Evolutionary conservation across 129 eudicot genomes (phyloP).

Genomic region (Cynara cardunculus): DNA sequence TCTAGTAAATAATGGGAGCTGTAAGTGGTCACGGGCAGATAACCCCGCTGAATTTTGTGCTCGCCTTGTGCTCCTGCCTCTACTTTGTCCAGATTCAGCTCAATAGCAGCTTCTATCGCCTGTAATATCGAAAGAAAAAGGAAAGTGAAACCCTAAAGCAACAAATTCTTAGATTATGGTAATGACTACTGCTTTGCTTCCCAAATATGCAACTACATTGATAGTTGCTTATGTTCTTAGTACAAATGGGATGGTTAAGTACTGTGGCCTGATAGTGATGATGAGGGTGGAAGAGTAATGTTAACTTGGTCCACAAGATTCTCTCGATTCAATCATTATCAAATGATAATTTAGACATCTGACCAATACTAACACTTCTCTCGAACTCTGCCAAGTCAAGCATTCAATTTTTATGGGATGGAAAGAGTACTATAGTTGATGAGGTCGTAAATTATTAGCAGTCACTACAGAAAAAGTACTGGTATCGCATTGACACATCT

Average conservation of each 20-base stretch:
- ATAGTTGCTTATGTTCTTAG: too few relatives aligned
- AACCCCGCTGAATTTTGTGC: slow-evolving; percentile 94
- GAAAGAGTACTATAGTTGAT: neutral
- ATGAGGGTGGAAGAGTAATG: neutral
- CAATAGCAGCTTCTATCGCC: slow-evolving; percentile 99
- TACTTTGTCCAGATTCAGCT: slow-evolving; percentile 76
- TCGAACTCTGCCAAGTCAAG: neutral
- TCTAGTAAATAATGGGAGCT: slow-evolving; percentile 88
- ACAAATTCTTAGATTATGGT: neutral
- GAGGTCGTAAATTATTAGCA: neutral
- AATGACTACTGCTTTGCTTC: neutral
- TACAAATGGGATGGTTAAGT: too few relatives aligned
- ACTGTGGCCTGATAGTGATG: neutral
- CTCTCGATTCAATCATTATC: neutral
- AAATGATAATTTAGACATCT: neutral
- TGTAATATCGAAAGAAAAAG: slow-evolving; percentile 13
- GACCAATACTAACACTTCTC: neutral
- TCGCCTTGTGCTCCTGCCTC: slow-evolving; percentile 99
- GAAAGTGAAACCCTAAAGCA: neutral
- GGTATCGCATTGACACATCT: neutral
- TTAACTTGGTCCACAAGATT: neutral
- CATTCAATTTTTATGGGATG: neutral
- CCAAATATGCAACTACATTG: neutral
- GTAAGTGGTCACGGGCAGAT: slow-evolving; percentile 82
- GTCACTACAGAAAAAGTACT: neutral